Evolutionary conservation across 2,329 filamentous ascomycete species (phyloP), one percentile per base, ranked within the genome.

Genomic region (Echinosphaeria canescens): DNA sequence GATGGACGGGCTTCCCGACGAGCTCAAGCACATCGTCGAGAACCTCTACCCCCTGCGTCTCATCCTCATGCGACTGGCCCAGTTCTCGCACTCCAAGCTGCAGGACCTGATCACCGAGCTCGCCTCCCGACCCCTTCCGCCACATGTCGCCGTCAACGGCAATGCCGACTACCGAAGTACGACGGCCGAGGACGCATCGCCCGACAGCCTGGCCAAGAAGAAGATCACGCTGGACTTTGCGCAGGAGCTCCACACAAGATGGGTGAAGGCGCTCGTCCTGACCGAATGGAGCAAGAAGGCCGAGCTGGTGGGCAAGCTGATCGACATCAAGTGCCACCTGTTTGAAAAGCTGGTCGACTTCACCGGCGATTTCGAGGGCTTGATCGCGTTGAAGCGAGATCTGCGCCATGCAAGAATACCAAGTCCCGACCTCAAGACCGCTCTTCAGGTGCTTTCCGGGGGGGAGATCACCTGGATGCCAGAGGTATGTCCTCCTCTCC

Each of bases 191-290:
- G 70, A 78, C 38, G 56, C 50, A 13, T 72, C 68, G 2, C 43
- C 48, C 22, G 68, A 73, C 32, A 85, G 80, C 40, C 41, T 78
- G 10, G 56, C 62, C 17, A 92, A 91, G 51, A 93, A 92, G 49
- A 51, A 66, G 15, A 50, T 58, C 19, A 47, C 93, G 28, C 49
- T 92, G 31, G 67, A 76, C 23, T 91, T 88, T 50, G 70, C 76
- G 7, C 74, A 85, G 43, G 64, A 70, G 13, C 68, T 75, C 40
- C 74, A 92, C 41, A 70, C 74, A 16, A 81, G 80, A 51, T 95
- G 90, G 58, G 80, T 91, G 45, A 95, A 98, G 51, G 66, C 84
- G 6, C 59, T 93, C 13, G 81, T 98, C 13, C 72, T 98, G 25
- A 71, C 76, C 2, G 75, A 88, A 49, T 98, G 88, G 88, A 79